Conservation (phyloP, 345 rosid genomes). For the Dipteronia dyeriana region DNA sequence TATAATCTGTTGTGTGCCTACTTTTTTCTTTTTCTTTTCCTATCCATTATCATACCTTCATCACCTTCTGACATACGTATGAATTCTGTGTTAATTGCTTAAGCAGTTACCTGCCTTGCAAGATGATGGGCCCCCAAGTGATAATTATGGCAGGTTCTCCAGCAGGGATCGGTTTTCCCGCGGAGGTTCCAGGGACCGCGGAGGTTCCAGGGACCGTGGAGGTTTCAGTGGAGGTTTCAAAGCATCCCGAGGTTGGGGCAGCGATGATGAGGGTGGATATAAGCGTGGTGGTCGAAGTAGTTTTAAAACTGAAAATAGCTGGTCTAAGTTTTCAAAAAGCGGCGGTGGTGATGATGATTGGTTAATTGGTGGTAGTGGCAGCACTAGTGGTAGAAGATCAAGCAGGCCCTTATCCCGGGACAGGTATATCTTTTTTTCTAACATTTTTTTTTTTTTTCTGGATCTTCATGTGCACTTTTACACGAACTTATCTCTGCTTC, state of each 20-base stretch:
- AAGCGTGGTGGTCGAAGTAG: conserved; percentile 67
- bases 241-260: conserved; percentile 59
- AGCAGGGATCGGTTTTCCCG: conserved; percentile 65
- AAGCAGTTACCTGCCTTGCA: conserved; percentile 85
- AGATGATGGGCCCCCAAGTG: conserved; percentile 88
- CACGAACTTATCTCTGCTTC: neutral
- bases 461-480: neutral
- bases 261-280: conserved; percentile 52
- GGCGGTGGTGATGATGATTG: conserved; percentile 66
- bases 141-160: conserved; percentile 81
- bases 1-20: neutral
- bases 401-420: conserved; percentile 55
- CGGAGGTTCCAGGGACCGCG: conserved; percentile 43
- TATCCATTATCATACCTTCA: neutral
- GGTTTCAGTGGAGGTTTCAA: conserved; percentile 33
- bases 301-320: conserved; percentile 41
- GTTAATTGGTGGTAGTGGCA: conserved; percentile 56
- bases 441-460: neutral
- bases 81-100: neutral
- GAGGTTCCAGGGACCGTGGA: conserved; percentile 46
- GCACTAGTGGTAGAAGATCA: conserved; percentile 42
- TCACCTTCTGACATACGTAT: neutral
- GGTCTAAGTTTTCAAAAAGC: conserved; percentile 58
- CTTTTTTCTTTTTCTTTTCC: neutral
- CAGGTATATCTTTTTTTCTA: conserved; percentile 41